These are phyloP conservation scores for Talaromyces sp. DNA, from an alignment of 2,329 filamentous ascomycete genomes.

Conservation along the genomic window DNA sequence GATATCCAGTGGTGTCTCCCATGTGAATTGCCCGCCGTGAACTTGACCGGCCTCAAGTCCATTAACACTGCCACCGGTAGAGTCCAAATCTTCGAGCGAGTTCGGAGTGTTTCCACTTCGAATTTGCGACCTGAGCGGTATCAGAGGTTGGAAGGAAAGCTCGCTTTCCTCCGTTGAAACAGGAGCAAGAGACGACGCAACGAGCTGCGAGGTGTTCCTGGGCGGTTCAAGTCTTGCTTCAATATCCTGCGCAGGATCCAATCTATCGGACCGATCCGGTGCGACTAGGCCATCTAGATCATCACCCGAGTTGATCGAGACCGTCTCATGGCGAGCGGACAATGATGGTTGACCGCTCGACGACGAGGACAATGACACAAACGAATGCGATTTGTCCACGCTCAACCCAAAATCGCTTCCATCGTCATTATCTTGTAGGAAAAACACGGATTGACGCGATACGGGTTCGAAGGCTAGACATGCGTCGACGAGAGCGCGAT, in stretches of 20 bases:
- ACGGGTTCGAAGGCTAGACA: slow-evolving; percentile 34
- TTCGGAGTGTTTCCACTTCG: background rate
- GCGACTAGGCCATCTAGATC: slow-evolving; percentile 11
- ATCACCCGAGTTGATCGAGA: slow-evolving; percentile 17
- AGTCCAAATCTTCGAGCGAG: background rate
- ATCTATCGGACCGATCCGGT: background rate
- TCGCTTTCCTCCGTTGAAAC: slow-evolving; percentile 10
- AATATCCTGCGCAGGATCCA: background rate
- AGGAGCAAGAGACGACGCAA: background rate
- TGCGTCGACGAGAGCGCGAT: slow-evolving; percentile 38
- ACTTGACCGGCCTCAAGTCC: background rate
- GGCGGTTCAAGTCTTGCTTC: background rate
- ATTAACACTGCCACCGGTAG: background rate
- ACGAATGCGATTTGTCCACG: slow-evolving; percentile 7
- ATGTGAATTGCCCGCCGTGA: slow-evolving; percentile 23
- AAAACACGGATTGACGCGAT: slow-evolving; percentile 23
- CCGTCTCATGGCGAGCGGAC: background rate
- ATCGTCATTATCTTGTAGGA: background rate
- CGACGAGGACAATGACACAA: background rate
- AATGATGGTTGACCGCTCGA: background rate
- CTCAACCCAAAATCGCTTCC: background rate
- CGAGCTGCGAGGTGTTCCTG: background rate
- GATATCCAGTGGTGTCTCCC: slow-evolving; percentile 36
- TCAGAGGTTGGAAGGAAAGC: slow-evolving; percentile 12
- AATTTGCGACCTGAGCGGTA: background rate